Percentiles rank a stretch among this genome's conserved stretches.
Evolutionary conservation across 345 rosid species (phyloP).

Genomic region (Citrus medica): DNA sequence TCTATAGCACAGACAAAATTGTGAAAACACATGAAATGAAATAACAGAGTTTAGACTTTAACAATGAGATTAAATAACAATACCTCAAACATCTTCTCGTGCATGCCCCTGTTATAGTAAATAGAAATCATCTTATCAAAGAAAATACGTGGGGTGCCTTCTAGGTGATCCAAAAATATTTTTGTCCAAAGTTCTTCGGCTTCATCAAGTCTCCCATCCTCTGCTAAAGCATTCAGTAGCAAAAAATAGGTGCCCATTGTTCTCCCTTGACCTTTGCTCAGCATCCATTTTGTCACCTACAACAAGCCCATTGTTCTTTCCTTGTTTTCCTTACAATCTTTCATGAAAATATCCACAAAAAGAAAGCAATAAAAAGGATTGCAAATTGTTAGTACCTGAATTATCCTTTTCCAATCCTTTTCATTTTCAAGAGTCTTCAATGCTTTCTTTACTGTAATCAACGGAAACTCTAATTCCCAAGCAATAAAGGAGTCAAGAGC

Average conservation of each 20-base stretch:
- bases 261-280: conserved; percentile 95
- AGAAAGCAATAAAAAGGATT: neutral
- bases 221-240: conserved; percentile 72
- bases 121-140: conserved; percentile 74
- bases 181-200: conserved; percentile 86
- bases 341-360: neutral
- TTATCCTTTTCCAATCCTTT: conserved; percentile 87
- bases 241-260: conserved; percentile 86
- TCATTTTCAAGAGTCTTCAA: conserved; percentile 67
- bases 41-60: neutral
- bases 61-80: neutral
- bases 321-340: neutral
- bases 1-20: neutral
- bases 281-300: conserved; percentile 92
- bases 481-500: conserved; percentile 93
- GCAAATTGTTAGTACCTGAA: conserved; percentile 47
- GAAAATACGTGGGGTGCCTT: conserved; percentile 72
- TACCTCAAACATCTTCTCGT: conserved; percentile 87
- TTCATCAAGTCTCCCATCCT: conserved; percentile 86
- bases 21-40: neutral
- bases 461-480: conserved; percentile 94
- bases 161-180: conserved; percentile 58
- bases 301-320: conserved; percentile 2
- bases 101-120: conserved; percentile 74
- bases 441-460: conserved; percentile 88